These are phyloP conservation scores for Ceratorhiza oryzae-sativae DNA, from an alignment of 1,284 basidiomycete species.

Conservation along the genomic window DNA sequence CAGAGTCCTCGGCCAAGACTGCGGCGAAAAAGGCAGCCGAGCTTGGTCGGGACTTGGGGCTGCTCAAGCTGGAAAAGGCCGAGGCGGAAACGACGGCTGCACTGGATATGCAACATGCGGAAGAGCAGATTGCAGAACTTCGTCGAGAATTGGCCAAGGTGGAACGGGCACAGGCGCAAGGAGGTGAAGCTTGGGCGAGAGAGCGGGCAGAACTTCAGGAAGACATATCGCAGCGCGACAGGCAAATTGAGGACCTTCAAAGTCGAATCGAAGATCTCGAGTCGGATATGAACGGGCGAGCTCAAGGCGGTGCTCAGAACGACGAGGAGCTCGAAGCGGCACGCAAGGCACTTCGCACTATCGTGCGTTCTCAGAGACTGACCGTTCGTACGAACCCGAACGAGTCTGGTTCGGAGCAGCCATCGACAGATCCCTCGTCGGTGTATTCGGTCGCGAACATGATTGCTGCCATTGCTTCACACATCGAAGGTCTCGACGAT, in stretches of 20 bases:
- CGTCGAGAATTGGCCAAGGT: conserved; percentile 68
- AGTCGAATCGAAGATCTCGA: conserved; percentile 57
- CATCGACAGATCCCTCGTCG: conserved; percentile 46
- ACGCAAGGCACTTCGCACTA: conserved; percentile 55
- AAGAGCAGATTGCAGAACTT: conserved; percentile 63
- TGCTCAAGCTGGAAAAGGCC: conserved; percentile 67
- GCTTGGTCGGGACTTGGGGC: conserved; percentile 64
- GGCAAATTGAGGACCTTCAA: conserved; percentile 51
- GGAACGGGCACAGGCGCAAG: conserved; percentile 60
- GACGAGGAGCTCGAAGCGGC: conserved; percentile 61
- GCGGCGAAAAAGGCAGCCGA: conserved; percentile 65
- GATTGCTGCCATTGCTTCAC: conserved; percentile 59
- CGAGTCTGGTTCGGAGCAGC: conserved; percentile 54
- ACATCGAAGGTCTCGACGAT: conserved; percentile 61
- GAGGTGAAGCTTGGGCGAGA: conserved; percentile 64
- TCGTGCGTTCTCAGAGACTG: conserved; percentile 60
- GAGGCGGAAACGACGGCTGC: conserved; percentile 67
- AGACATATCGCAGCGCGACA: conserved; percentile 17
- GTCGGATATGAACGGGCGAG: conserved; percentile 53
- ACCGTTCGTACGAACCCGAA: conserved; percentile 50
- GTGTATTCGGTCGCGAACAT: conserved; percentile 55
- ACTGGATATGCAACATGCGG: conserved; percentile 68
- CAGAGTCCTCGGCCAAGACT: conserved; percentile 61
- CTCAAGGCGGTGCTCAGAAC: conserved; percentile 60
- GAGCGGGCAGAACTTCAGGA: conserved; percentile 57